Evolutionary conservation across 2,329 filamentous ascomycete genomes (phyloP).

Genomic region (Arthrocladium fulminans): DNA sequence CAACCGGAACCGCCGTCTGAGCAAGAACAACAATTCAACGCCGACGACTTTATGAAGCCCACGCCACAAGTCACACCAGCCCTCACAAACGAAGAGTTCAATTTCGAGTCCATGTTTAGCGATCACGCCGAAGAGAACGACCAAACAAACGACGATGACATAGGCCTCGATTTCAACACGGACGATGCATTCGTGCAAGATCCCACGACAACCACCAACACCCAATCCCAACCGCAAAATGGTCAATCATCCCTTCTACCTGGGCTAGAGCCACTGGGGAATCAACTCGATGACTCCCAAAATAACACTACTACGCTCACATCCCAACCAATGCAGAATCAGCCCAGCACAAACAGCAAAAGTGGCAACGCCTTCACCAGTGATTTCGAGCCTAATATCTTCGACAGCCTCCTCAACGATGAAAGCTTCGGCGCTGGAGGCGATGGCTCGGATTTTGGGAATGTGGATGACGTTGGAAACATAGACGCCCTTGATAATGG

Average conservation of each 20-base stretch:
- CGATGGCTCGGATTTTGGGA: constrained; percentile 19
- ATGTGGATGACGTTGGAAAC: constrained; percentile 15
- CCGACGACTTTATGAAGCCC: constrained; percentile 18
- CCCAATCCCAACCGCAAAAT: too few species aligned
- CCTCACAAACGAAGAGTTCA: constrained; percentile 28
- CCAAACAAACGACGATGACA: constrained; percentile 25
- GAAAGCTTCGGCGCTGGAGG: constrained; percentile 1
- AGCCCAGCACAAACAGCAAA: background rate
- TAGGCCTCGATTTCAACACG: constrained; percentile 32
- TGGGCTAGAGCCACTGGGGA: constrained; percentile 28
- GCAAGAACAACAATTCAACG: constrained; percentile 17
- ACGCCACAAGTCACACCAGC: constrained; percentile 24
- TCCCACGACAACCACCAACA: constrained; percentile 17
- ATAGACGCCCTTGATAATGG: constrained; percentile 33
- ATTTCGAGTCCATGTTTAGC: constrained; percentile 34
- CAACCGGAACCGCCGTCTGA: constrained; percentile 27
- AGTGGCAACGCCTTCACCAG: constrained; percentile 7
- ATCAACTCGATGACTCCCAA: constrained; percentile 21
- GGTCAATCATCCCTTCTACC: constrained; percentile 27
- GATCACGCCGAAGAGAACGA: constrained; percentile 24
- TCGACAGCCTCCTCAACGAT: constrained; percentile 5
- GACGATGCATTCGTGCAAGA: constrained; percentile 21
- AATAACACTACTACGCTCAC: constrained; percentile 26
- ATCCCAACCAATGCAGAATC: constrained; percentile 11
- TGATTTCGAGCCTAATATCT: constrained; percentile 5